Evolutionary conservation across 345 rosid species (phyloP), one percentile per base, ranked within the genome.

Genomic region (Euphorbia pulcherrima): DNA sequence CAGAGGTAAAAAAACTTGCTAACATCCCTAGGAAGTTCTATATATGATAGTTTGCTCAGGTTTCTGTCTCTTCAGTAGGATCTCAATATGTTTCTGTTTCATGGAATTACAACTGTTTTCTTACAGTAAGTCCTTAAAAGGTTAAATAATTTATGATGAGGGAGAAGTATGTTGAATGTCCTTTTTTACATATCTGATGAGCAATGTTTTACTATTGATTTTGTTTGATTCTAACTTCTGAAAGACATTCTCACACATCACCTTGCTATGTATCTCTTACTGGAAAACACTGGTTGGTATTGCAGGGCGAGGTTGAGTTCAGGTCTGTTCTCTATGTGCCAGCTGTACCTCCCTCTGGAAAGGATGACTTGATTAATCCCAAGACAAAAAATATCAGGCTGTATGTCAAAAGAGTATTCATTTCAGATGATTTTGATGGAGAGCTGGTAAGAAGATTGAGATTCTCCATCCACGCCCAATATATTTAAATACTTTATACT

Each of bases 401-500:
- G 23, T 86, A 88, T 74, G 99, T 94, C 9, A 94, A 94, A 73
- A 84, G 97, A 79, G 97, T 89, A 62, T 91, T 91, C 77, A 94
- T 91, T 77, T 94, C 99, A 39, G 96, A 94, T 76, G 97, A 94
- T 80, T 94, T 94, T 72, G 99, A 94, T 74, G 99, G 97, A 53
- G 99, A 94, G 72, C 80, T 94, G 92, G 97, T 94, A 75, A 83
- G 91, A 12, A 51, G 59, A 75, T 33, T 62, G 51, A 18, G n/a
- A 52, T 65, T 29, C 24, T 60, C 29, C 11, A 18, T 12, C 21
- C 0, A 5, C 9, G 12, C 20, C 37, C 51, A 5, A 8, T 16
- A n/a, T 12, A 10, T 16, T 20, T 53, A 1, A 23, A 14, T 10
- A 5, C 4, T 20, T 0, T 48, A 9, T 66, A 14, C 26, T 39